Base-by-base conservation (phyloP, 108 stramenopile species). In the Craspedostauros australis region DNA sequence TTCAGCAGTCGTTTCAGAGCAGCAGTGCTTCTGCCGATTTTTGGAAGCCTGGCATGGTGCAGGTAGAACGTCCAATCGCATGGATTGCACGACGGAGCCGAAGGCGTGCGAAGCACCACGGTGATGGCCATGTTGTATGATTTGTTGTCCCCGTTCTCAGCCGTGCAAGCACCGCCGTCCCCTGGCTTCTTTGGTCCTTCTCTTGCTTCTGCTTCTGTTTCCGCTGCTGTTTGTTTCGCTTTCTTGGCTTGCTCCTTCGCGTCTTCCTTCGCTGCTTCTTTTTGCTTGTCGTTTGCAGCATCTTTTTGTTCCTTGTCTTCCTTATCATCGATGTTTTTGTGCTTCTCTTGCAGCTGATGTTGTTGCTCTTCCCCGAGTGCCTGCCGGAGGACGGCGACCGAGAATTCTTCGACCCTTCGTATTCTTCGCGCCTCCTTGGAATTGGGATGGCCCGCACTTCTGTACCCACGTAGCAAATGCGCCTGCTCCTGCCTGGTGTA, bases 401-500 rank as follows among this genome's bases (percentile, higher is more conserved):
- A 49, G 40, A 79, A 75, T 28, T 84, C 89, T 69, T 91, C 85
- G 7, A 75, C 70, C 29, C 78, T 61, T 36, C 86, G 78, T 42
- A 84, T 52, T 39, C 89, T 57, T 25, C 73, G 79, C 9, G 89
- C 85, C 66, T 91, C 85, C 59, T 91, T 91, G 0, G 85, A 87
- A 52, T 91, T 91, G 4, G 89, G 89, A 66, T 91, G 89, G 8
- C 89, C 89, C 1, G 78, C 77, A 54, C 80, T 85, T 25, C 89
- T 66, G 40, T 84, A 87, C 4, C 89, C 89, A 36, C 84, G 81
- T 12, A 87, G 50, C 23, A 80, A 54, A 45, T 88, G 80, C 1
- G 83, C 78, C 19, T 59, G 53, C 39, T 93, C 91, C 29, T 73
- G 70, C 65, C 81, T 77, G 7, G 63, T 46, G 38, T 64, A 71